Percentiles rank a stretch among this genome's conserved stretches.
These are phyloP conservation scores for Xylaria sp. DNA, from an alignment of 2,329 filamentous ascomycete genomes.

Conservation along the genomic window DNA sequence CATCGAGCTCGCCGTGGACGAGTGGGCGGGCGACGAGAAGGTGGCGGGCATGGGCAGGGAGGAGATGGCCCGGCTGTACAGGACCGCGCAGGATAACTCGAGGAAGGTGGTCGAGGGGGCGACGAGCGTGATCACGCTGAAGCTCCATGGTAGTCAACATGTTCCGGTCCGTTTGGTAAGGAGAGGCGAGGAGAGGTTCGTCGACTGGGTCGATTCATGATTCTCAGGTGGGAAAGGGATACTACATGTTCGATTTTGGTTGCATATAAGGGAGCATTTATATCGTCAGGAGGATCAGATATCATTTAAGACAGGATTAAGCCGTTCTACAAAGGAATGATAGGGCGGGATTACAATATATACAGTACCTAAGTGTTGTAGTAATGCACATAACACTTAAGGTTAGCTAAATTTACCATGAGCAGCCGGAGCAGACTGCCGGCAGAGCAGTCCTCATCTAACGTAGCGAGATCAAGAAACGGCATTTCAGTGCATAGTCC, in stretches of 20 bases:
- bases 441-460: no score
- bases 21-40: constrained; percentile 60
- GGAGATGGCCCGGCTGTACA: constrained; percentile 58
- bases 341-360: no score
- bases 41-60: constrained; percentile 52
- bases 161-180: constrained; percentile 71
- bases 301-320: not conserved
- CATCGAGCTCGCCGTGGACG: constrained; percentile 70
- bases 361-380: no score
- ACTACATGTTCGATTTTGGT: no score
- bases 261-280: constrained; percentile 4
- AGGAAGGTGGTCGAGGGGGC: constrained; percentile 57
- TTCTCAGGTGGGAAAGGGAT: not conserved
- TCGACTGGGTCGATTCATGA: constrained; percentile 37
- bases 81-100: constrained; percentile 60
- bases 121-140: constrained; percentile 69
- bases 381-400: no score
- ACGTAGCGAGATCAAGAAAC: no score
- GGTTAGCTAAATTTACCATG: no score
- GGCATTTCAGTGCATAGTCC: no score
- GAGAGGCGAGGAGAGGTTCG: constrained; percentile 71
- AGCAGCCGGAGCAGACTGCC: no score
- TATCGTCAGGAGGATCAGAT: not conserved
- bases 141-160: constrained; percentile 61
- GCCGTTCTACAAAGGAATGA: no score